Evolutionary conservation across 2,329 filamentous ascomycete species (phyloP), one percentile per base, ranked within the genome.

Genomic region (Xylariaceae sp.): DNA sequence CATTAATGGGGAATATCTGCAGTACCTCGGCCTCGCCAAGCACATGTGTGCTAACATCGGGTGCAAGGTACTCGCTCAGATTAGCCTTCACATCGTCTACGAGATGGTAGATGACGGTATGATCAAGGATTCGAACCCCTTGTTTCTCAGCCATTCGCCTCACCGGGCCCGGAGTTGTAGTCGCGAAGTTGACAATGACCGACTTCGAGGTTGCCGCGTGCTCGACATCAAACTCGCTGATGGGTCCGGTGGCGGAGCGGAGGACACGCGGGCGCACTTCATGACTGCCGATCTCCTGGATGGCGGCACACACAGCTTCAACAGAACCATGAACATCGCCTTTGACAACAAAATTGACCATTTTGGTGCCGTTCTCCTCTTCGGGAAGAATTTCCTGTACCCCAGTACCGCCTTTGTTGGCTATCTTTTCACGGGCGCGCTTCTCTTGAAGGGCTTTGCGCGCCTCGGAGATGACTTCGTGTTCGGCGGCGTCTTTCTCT

Each of bases 261-360:
- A 99, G 82, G 53, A 99, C 80, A 51, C 85, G 84, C 11, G 92
- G 83, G 26, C 79, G 83, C 32, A 97, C 87, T 69, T 97, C 91
- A 63, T 91, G 86, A 74, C 88, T 96, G 59, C 92, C 92, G 58
- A 97, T 79, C 54, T 87, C 84, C 56, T 85, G 77, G 53, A 99
- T 81, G 7, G 88, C 87, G 42, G 90, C 87, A 55, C 86, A 80
- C 2, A 97, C 88, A 2, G 94, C 94, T 75, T 99, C 94, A 0
- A 92, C 92, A 0, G 93, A 97, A 30, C 94, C 94, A 57, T 88
- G 89, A 15, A 97, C 94, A 65, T 99, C 94, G 48, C 87, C 92
- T 73, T 95, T 96, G 75, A 99, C 80, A 53, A 94, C 84, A 72
- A 97, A 94, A 64, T 88, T 88, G 41, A 96, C 81, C 13, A 81